Evolutionary conservation across 1,284 basidiomycete species (phyloP), one percentile per base, ranked within the genome.

Genomic region (Sphaerobolus stellatus): DNA sequence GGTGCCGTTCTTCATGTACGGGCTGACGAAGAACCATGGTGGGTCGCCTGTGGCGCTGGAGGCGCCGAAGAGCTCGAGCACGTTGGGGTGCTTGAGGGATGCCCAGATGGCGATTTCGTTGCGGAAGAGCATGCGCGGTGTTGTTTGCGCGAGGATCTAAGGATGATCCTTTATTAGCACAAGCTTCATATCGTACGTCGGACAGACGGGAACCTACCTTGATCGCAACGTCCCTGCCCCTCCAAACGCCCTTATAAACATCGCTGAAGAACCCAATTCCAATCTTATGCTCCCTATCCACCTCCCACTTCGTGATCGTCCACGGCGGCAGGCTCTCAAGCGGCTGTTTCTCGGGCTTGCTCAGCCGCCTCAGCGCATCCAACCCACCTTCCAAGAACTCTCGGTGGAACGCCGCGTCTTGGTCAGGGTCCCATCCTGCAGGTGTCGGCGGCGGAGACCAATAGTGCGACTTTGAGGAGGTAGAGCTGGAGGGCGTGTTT

Each of bases 241-340:
- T 73, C 86, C 86, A 90, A 16, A 70, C 77, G 2, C 86, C 87
- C 14, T 74, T 75, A 65, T 84, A 88, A 4, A 89, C 87, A 57
- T 86, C 80, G 20, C 82, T 83, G 68, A 88, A 86, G 70, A 80
- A 84, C 0, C 87, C 86, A 16, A 80, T 62, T 4, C 86, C 85
- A 57, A 89, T 81, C 68, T 81, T 82, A 58, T 72, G 67, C 49
- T 84, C 82, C 3, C 80, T 75, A 59, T 82, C 79, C 20, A 88
- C 78, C 68, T 88, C 86, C 61, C 83, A 86, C 50, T 76, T 73
- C 11, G 86, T 90, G 61, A 89, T 89, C 2, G 86, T 88, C 87
- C 87, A 89, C 58, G 74, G 79, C 1, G 88, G 86, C 28, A 89
- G 66, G 50, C 74, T 73, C 16, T 68, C 59, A 22, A 50, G 51